Conservation (phyloP, 1,284 basidiomycete genomes). For the Cryptococcus sp. region DNA sequence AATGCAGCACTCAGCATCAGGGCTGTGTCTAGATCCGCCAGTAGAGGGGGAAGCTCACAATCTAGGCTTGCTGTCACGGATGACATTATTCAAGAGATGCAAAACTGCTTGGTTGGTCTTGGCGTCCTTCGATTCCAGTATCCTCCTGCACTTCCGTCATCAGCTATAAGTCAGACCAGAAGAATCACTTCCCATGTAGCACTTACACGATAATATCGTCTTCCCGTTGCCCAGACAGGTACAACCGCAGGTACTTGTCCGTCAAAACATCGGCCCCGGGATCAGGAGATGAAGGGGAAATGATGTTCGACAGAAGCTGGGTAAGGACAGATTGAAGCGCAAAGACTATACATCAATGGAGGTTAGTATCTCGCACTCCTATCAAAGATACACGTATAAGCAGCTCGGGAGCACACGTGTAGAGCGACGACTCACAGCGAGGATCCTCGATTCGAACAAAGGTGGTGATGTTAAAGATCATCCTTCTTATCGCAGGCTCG, state of each 20-base stretch:
- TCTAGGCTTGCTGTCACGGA: constrained; percentile 57
- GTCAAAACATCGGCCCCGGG: constrained; percentile 17
- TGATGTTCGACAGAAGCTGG: constrained; percentile 45
- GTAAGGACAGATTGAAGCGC: constrained; percentile 34
- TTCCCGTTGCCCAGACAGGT: constrained; percentile 37
- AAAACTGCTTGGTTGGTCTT: constrained; percentile 62
- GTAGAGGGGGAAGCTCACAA: constrained; percentile 54
- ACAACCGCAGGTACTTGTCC: constrained; percentile 21
- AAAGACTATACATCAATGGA: constrained; percentile 23
- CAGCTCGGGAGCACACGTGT: too few species aligned
- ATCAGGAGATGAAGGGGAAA: constrained; percentile 30
- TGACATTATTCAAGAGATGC: constrained; percentile 69
- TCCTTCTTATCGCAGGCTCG: constrained; percentile 26
- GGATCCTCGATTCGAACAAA: constrained; percentile 41
- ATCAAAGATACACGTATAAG: neutral
- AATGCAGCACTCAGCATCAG: constrained; percentile 2
- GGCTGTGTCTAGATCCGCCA: neutral
- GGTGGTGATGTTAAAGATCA: constrained; percentile 42
- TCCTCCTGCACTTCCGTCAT: constrained; percentile 55
- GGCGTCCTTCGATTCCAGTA: constrained; percentile 65
- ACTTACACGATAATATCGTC: constrained; percentile 65
- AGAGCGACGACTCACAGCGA: constrained; percentile 25
- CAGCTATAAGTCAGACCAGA: neutral
- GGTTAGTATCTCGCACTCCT: neutral
- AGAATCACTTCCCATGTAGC: neutral